A percentile compares a stretch with the other conserved stretches of the same genome.
These are phyloP conservation scores for Aspergillus sclerotioniger DNA, from an alignment of 495 filamentous ascomycete genomes.

Conservation along the genomic window DNA sequence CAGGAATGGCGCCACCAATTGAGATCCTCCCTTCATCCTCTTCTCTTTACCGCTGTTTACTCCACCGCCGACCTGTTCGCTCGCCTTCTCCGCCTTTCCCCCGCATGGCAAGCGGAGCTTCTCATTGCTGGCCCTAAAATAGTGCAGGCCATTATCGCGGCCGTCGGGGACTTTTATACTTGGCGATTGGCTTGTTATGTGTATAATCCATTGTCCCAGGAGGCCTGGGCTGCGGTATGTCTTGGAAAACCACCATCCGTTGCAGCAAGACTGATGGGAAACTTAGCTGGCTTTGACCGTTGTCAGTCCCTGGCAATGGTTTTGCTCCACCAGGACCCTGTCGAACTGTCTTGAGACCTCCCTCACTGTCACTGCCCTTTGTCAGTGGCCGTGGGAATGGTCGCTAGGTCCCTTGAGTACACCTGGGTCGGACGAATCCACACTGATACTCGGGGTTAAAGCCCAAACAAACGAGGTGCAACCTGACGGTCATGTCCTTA, in stretches of 20 bases:
- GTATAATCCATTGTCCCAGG: slow-evolving; percentile 63
- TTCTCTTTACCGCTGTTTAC: slow-evolving; percentile 79
- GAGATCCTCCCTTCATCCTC: slow-evolving; percentile 88
- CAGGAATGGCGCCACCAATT: slow-evolving; percentile 94
- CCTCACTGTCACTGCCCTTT: slow-evolving; percentile 75
- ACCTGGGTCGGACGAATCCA: not conserved
- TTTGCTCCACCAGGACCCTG: slow-evolving; percentile 87
- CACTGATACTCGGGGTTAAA: not conserved
- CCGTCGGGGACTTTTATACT: slow-evolving; percentile 81
- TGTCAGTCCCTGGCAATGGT: slow-evolving; percentile 94
- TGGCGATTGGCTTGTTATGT: slow-evolving; percentile 76
- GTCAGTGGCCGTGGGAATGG: slow-evolving; percentile 85
- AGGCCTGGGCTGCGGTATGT: slow-evolving; percentile 68
- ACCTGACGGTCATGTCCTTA: slow-evolving; percentile 11
- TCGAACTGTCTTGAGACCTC: slow-evolving; percentile 93
- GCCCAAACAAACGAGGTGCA: not conserved
- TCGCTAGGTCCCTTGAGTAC: slow-evolving; percentile 21
- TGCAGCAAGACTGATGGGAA: slow-evolving; percentile 8
- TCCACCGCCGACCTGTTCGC: slow-evolving; percentile 54
- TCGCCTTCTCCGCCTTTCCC: slow-evolving; percentile 44
- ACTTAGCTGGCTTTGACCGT: slow-evolving; percentile 61
- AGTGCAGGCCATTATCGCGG: slow-evolving; percentile 73
- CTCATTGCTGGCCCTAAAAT: slow-evolving; percentile 71
- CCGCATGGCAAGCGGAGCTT: slow-evolving; percentile 55
- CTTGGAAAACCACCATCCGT: not conserved